Evolutionary conservation across 768 basidiomycete species (phyloP).

Genomic region (Lentinula sp.): DNA sequence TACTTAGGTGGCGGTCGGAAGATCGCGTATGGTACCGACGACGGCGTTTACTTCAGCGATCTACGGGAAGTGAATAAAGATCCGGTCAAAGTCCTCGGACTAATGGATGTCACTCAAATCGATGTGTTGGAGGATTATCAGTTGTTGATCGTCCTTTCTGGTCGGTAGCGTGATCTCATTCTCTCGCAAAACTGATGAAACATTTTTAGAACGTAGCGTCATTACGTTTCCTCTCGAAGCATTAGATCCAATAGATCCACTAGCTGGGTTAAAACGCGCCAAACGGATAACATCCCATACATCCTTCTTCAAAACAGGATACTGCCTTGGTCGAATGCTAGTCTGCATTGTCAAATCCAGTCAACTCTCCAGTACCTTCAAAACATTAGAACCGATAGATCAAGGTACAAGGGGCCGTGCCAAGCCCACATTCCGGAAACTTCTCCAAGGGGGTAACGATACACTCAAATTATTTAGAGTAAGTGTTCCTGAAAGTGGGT

Average conservation of each 20-base stretch:
- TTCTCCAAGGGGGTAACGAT: conserved; percentile 93
- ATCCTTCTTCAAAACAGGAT: conserved; percentile 95
- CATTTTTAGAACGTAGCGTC: conserved; percentile 77
- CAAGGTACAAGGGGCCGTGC: conserved; percentile 71
- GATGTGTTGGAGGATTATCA: conserved; percentile 96
- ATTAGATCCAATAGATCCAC: conserved; percentile 83
- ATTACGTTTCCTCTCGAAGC: conserved; percentile 95
- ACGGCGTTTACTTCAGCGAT: conserved; percentile 94
- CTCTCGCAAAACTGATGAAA: background rate
- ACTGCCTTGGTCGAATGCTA: conserved; percentile 84
- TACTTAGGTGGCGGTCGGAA: conserved; percentile 68
- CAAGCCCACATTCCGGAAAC: conserved; percentile 91
- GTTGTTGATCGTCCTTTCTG: conserved; percentile 96
- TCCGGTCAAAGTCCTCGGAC: conserved; percentile 83
- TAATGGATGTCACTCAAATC: conserved; percentile 89
- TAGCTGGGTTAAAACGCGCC: conserved; percentile 86
- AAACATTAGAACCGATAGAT: conserved; percentile 94
- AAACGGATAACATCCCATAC: conserved; percentile 96
- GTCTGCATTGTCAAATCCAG: conserved; percentile 97
- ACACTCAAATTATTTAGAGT: conserved; percentile 90
- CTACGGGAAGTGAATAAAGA: conserved; percentile 69
- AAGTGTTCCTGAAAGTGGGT: conserved; percentile 7
- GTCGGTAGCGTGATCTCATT: conserved; percentile 30
- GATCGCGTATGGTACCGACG: conserved; percentile 95
- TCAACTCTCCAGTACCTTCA: conserved; percentile 94